phyloP scores from a whole-genome alignment of 768 basidiomycete species.

The Pleurotus citrinopileatus region DNA sequence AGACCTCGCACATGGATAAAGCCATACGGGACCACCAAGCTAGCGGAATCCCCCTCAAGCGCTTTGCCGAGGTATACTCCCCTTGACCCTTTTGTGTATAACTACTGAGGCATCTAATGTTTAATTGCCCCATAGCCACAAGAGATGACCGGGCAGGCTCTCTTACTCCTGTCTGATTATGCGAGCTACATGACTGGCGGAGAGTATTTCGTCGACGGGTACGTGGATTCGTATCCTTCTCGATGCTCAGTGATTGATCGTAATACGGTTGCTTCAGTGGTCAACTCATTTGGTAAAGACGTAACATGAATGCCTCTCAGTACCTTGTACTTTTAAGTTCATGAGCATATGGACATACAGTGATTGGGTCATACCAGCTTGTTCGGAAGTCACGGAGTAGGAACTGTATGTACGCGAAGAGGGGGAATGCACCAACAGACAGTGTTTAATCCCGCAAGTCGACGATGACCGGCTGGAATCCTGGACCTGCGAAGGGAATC shows the following conservation, averaged over 20 bases:
- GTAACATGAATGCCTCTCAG: not conserved
- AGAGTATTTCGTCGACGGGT: conserved; percentile 59
- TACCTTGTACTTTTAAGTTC: not conserved
- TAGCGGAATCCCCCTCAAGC: conserved; percentile 45
- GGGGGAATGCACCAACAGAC: not conserved
- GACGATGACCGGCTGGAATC: conserved; percentile 41
- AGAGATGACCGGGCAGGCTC: conserved; percentile 54
- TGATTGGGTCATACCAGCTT: too few relatives aligned
- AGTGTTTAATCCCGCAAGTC: conserved; percentile 34
- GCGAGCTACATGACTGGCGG: conserved; percentile 58
- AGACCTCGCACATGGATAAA: conserved; percentile 52
- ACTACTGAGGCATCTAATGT: not conserved
- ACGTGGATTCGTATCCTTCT: conserved; percentile 15
- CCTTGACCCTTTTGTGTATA: not conserved
- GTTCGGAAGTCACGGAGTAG: too few relatives aligned
- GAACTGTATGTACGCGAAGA: too few relatives aligned
- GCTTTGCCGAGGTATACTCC: conserved; percentile 50
- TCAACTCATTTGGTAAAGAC: conserved; percentile 27
- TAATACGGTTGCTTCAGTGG: conserved; percentile 17
- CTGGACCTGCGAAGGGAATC: conserved; percentile 34
- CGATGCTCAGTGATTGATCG: not conserved
- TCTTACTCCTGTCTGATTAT: conserved; percentile 50
- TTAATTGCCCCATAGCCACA: conserved; percentile 33
- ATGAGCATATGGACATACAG: too few relatives aligned
- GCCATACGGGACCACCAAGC: conserved; percentile 46